These are phyloP conservation scores for Phlegmacium glaucopus DNA, from an alignment of 768 basidiomycete genomes.

Conservation along the genomic window DNA sequence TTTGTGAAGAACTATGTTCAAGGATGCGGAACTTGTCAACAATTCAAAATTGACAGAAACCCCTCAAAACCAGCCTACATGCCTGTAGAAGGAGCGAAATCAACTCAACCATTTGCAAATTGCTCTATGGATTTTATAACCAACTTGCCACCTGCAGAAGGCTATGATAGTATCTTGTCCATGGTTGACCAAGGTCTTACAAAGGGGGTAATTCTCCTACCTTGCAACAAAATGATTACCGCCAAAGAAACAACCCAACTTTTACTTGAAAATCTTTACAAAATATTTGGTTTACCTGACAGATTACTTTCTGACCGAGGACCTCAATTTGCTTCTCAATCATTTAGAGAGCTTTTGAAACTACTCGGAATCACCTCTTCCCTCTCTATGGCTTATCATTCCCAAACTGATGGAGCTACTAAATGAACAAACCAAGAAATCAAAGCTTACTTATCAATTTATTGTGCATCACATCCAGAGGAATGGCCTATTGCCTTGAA, in stretches of 20 bases:
- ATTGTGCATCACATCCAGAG: neutral
- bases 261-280: constrained; percentile 18
- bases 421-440: constrained; percentile 36
- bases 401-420: constrained; percentile 17
- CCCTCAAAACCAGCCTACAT: constrained; percentile 1
- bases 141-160: constrained; percentile 5
- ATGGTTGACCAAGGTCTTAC: constrained; percentile 5
- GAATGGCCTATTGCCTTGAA: neutral
- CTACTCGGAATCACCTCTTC: constrained; percentile 14
- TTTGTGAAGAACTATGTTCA: too few relatives aligned
- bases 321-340: constrained; percentile 24
- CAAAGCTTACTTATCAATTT: constrained; percentile 13
- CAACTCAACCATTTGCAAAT: neutral
- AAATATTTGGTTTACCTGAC: constrained; percentile 20
- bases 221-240: constrained; percentile 8
- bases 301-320: constrained; percentile 26
- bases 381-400: constrained; percentile 34
- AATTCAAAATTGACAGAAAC: constrained; percentile 4
- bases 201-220: constrained; percentile 17
- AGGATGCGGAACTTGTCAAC: too few relatives aligned
- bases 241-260: constrained; percentile 10
- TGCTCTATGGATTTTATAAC: constrained; percentile 9
- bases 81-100: neutral
- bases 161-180: constrained; percentile 4
- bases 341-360: constrained; percentile 20